Evolutionary conservation across 2,329 filamentous ascomycete species (phyloP).

Genomic region (Geosmithia putterillii): DNA sequence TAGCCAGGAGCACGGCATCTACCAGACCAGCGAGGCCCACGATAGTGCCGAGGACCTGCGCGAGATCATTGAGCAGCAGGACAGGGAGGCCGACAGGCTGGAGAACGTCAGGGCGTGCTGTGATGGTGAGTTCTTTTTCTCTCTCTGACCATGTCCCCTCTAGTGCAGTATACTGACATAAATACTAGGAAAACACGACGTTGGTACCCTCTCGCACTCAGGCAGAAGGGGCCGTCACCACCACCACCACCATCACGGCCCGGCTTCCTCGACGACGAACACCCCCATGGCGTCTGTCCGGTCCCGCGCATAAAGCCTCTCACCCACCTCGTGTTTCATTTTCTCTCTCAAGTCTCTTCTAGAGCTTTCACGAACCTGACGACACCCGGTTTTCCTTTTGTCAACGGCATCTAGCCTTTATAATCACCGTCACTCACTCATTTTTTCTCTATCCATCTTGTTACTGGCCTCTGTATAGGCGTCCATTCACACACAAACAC

Average conservation of each 20-base stretch:
- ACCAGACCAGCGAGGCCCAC: constrained; percentile 50
- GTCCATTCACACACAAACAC: background rate
- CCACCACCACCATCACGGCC: background rate
- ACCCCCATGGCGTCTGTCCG: constrained; percentile 2
- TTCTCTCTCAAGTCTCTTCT: background rate
- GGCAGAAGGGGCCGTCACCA: constrained; percentile 18
- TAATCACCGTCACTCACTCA: background rate
- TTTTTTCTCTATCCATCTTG: background rate
- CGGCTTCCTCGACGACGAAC: background rate
- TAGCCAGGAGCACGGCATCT: constrained; percentile 29
- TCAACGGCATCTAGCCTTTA: background rate
- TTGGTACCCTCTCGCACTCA: constrained; percentile 41
- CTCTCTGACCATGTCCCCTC: background rate
- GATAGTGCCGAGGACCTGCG: constrained; percentile 77
- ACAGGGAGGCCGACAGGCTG: constrained; percentile 64
- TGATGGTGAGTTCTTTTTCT: constrained; percentile 56
- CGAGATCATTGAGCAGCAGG: constrained; percentile 66
- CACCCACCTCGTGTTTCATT: background rate
- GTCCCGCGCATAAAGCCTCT: background rate
- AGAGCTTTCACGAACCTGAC: constrained; percentile 2
- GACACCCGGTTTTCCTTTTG: background rate
- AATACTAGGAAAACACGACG: constrained; percentile 58
- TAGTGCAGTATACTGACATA: constrained; percentile 7
- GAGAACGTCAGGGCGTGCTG: constrained; percentile 97
- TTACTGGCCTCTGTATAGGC: background rate